Base-by-base conservation (phyloP, 2,329 filamentous ascomycete genomes). In the Zasmidium cellare region DNA sequence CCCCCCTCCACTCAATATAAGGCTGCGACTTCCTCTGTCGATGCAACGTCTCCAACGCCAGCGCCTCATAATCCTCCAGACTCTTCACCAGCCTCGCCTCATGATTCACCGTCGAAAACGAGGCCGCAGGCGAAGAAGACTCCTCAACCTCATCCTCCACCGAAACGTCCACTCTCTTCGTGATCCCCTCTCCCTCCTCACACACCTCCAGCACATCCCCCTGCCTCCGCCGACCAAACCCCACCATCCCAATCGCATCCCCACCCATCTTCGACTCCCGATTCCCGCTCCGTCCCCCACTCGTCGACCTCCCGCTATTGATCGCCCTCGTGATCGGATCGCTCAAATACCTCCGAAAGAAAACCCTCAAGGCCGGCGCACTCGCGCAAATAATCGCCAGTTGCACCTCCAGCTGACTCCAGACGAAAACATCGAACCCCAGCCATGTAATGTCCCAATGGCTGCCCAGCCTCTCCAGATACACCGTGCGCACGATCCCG, bases 331-430 rank as follows among this genome's bases (percentile, higher is more conserved):
- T 22, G 52, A 54, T 54, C 9, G 57, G 57, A 19, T 50, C 46
- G 18, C 25, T 50, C 49, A 62, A 45, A 22, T 58, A 55, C 9
- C 25, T 31, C 12, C 56, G 47, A 48, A 57, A 61, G 50, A 61
- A 54, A 12, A 59, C 46, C 28, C 77, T 76, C 20, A 79, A 66
- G 1, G 77, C 74, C 1, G 77, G 76, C 0, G 73, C 75, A 2
- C 70, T 74, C 3, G 76, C 75, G 54, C 76, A 78, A 22, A 78
- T 72, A 9, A 78, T 71, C n/a, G 69, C 76, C 1, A 79, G 66
- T 35, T 76, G 68, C 9, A 73, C 69, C 64, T 79, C 76, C 2
- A 76, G 57, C 2, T 72, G 70, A 2, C 76, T 76, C 73, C 75
- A 76, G 2, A 75, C 63, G 69, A 73, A 77, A 18, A 70, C 70